Conservation (phyloP, 2,329 filamentous ascomycete species). For the Periconia sp. region DNA sequence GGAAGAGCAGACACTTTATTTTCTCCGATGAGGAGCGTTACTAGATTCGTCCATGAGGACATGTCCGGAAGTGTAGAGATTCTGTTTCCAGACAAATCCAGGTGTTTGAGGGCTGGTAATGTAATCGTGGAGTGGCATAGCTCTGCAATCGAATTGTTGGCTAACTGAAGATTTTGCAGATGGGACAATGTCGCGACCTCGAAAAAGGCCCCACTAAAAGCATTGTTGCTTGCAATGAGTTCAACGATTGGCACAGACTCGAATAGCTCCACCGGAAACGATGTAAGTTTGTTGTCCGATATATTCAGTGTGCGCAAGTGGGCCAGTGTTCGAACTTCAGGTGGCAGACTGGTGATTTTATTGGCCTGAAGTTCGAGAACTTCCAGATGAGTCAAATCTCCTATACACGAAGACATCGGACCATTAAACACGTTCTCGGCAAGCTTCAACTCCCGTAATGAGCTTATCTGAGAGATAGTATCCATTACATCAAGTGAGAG, state of each 20-base stretch:
- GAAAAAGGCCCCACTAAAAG: constrained; percentile 71
- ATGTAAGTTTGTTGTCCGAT: constrained; percentile 73
- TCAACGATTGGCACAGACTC: constrained; percentile 71
- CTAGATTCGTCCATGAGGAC: constrained; percentile 70
- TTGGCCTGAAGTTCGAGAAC: constrained; percentile 82
- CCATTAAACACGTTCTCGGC: constrained; percentile 48
- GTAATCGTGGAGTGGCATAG: constrained; percentile 51
- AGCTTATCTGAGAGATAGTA: constrained; percentile 70
- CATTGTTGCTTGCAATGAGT: constrained; percentile 75
- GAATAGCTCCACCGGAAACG: constrained; percentile 70
- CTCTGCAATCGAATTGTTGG: constrained; percentile 69
- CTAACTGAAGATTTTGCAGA: constrained; percentile 76
- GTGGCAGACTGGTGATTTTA: constrained; percentile 70
- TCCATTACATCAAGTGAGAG: constrained; percentile 72
- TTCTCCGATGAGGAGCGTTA: constrained; percentile 75
- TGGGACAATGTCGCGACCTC: constrained; percentile 60
- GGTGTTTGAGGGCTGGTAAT: constrained; percentile 70
- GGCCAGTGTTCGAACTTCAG: constrained; percentile 65
- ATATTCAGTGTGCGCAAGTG: constrained; percentile 77
- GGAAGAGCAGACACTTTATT: constrained; percentile 80
- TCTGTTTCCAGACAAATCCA: constrained; percentile 81
- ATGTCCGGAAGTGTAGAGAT: constrained; percentile 73
- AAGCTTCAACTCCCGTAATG: constrained; percentile 77
- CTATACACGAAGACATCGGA: constrained; percentile 62
- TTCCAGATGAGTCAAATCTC: constrained; percentile 70